phyloP scores from a whole-genome alignment of 2,329 filamentous ascomycete genomes.

The Ascochyta clinopodiicola region DNA sequence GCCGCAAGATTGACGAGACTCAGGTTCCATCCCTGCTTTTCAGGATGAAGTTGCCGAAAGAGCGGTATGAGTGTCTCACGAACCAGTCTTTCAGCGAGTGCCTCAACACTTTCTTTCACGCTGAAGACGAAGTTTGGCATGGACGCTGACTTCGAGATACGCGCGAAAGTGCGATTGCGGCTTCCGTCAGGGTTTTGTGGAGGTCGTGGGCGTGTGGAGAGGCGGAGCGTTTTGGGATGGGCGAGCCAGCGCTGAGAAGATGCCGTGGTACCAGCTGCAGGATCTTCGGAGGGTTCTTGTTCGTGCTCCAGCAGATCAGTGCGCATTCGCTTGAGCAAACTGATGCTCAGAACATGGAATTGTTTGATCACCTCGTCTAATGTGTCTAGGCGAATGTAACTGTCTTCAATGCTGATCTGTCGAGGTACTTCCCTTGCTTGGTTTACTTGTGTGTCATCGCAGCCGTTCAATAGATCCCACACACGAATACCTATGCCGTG shows the following conservation, averaged over 20 bases:
- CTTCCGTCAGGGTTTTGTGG: constrained; percentile 60
- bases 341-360: constrained; percentile 70
- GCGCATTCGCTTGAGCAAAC: constrained; percentile 79
- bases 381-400: constrained; percentile 75
- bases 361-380: constrained; percentile 70
- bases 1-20: constrained; percentile 87
- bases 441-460: constrained; percentile 77
- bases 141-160: constrained; percentile 76
- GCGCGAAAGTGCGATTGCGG: constrained; percentile 66
- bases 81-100: constrained; percentile 72
- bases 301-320: constrained; percentile 71
- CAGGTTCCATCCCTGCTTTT: constrained; percentile 76
- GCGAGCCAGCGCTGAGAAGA: constrained; percentile 70
- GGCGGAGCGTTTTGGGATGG: constrained; percentile 78
- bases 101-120: constrained; percentile 63
- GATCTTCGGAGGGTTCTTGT: constrained; percentile 21
- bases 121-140: constrained; percentile 78
- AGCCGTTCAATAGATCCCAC: constrained; percentile 81
- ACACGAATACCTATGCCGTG: constrained; percentile 74
- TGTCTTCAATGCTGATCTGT: constrained; percentile 95
- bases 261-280: not conserved
- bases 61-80: constrained; percentile 72
- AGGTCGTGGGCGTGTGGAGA: constrained; percentile 74
- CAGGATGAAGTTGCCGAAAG: constrained; percentile 75
- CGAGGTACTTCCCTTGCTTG: constrained; percentile 74